Base-by-base conservation (phyloP, 2,329 filamentous ascomycete genomes). In the Hortaea werneckii region DNA sequence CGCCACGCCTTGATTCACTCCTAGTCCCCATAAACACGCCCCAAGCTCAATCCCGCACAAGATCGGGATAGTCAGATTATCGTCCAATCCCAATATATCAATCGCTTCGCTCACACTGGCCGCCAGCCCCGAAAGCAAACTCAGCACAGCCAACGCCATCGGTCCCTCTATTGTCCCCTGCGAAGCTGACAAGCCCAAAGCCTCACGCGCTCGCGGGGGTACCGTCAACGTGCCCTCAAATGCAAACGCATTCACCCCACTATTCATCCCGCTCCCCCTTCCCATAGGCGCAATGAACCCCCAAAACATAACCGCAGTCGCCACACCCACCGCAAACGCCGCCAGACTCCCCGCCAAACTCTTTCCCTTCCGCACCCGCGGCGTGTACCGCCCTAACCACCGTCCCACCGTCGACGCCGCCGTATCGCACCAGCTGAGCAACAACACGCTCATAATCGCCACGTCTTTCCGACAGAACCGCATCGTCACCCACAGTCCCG, bases 401-500 rank as follows among this genome's bases (percentile, higher is more conserved):
- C 92, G 79, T 44, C 92, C 92, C 61, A 98, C 89, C 0, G 92
- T 98, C 62, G 85, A 92, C 42, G 92, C 92, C 32, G 92, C 92
- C 1, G 92, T 96, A 65, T 98, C 92, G 67, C 92, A 98, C 92
- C 92, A 98, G 61, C 86, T 94, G 26, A 98, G 78, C 37, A 98
- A 77, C 58, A 98, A 73, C 38, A 96, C 84, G 50, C 85, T 82
- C 73, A 96, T 83, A 41, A 94, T 83, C 6, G 83, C 88, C 26
- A 98, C 78, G 58, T 98, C 92, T 69, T 96, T 98, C 52, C 89
- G 87, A 65, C 94, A 87, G 64, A 87, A 87, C 55, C 79, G 79
- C 54, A 96, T 78, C 11, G 90, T 87, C 29, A 82, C 75, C 80
- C 88, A 95, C 29, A 88, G 83, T 46, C 92, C 92, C 6, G 95